These are phyloP conservation scores for Vitis hybrid DNA, from an alignment of 177 flowering plant genomes.

Conservation along the genomic window DNA sequence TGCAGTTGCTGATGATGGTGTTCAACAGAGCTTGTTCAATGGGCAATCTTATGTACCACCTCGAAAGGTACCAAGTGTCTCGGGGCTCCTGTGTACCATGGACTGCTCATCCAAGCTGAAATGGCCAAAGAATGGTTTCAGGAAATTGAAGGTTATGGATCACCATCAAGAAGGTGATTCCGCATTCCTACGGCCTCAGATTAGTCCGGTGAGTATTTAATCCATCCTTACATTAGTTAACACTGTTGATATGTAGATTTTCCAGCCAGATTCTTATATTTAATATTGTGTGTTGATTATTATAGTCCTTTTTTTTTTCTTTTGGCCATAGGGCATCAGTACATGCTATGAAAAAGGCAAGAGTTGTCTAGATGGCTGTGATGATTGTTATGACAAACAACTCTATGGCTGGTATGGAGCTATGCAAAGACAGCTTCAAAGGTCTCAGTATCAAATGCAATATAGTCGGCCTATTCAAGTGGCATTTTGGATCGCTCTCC, in stretches of 20 bases:
- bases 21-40: conserved; percentile 21
- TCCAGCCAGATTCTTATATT: no score
- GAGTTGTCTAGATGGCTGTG: conserved; percentile 70
- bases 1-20: conserved; percentile 40
- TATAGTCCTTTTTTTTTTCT: neutral
- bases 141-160: conserved; percentile 68
- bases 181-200: conserved; percentile 31
- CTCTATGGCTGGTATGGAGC: conserved; percentile 89
- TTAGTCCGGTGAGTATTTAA: conserved; percentile 47
- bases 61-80: conserved; percentile 65
- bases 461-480: conserved; percentile 72
- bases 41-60: conserved; percentile 42
- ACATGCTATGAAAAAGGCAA: conserved; percentile 68
- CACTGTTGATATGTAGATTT: neutral
- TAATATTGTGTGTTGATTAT: neutral
- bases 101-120: conserved; percentile 57
- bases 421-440: conserved; percentile 77
- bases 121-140: conserved; percentile 66
- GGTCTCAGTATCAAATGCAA: conserved; percentile 88
- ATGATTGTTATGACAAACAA: conserved; percentile 70
- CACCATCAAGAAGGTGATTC: conserved; percentile 41
- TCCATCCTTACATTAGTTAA: neutral
- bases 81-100: conserved; percentile 52
- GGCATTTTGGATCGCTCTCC: conserved; percentile 40
- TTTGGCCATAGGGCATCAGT: conserved; percentile 46